phyloP scores from a whole-genome alignment of 768 basidiomycete species.

The Termitomyces sp. region DNA sequence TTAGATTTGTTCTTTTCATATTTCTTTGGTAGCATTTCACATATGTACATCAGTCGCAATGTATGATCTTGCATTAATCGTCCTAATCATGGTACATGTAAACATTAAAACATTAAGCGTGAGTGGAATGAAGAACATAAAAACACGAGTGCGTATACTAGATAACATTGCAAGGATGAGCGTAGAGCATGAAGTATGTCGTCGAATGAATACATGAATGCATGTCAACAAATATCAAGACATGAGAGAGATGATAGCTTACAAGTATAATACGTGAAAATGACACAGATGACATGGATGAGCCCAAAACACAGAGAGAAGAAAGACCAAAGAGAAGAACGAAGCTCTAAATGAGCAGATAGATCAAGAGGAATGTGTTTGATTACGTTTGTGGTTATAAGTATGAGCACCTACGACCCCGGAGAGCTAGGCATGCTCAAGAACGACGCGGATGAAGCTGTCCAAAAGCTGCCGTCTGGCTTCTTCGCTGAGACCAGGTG shows the following conservation, averaged over 20 bases:
- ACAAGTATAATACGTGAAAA: conserved; percentile 13
- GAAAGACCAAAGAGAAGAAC: not conserved
- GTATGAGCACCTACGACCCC: not conserved
- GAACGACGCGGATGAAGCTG: conserved; percentile 58
- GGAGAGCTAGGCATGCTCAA: conserved; percentile 40
- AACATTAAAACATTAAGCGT: conserved; percentile 15
- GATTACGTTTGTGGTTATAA: not conserved
- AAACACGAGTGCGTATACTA: conserved; percentile 7
- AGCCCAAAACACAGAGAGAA: conserved; percentile 9
- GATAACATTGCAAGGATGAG: conserved; percentile 16
- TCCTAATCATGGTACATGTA: conserved; percentile 19
- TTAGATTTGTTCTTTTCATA: conserved; percentile 2
- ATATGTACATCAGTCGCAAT: conserved; percentile 6
- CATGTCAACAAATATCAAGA: conserved; percentile 3
- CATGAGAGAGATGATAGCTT: conserved; percentile 8
- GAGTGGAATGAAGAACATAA: conserved; percentile 9
- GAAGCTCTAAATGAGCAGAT: not conserved
- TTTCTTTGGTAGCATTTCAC: conserved; percentile 8
- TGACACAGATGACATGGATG: conserved; percentile 5
- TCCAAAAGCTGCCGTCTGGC: conserved; percentile 55
- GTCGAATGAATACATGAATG: conserved; percentile 5
- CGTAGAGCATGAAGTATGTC: conserved; percentile 4
- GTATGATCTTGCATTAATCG: conserved; percentile 17
- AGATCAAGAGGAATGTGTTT: not conserved
- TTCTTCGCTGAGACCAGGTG: conserved; percentile 45